Evolutionary conservation across 2,329 filamentous ascomycete genomes (phyloP).

Genomic region (Colletotrichum brevisporum): DNA sequence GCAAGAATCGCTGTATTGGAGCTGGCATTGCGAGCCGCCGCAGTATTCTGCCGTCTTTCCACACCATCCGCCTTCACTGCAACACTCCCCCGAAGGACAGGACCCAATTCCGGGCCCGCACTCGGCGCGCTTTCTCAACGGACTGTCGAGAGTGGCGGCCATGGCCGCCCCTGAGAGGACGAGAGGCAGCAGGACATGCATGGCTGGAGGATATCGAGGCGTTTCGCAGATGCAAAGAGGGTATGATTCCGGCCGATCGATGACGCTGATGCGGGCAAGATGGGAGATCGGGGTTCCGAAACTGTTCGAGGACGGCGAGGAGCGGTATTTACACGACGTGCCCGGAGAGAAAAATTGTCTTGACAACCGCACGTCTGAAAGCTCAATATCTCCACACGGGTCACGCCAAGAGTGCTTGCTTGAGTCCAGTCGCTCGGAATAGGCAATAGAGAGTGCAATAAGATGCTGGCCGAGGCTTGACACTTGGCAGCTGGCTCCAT

Average conservation of each 20-base stretch:
- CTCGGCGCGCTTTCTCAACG: slow-evolving; percentile 40
- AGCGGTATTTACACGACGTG: slow-evolving; percentile 36
- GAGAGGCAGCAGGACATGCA: slow-evolving; percentile 35
- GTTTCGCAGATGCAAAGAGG: slow-evolving; percentile 23
- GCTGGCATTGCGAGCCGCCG: slow-evolving; percentile 54
- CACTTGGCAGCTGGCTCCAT: slow-evolving; percentile 31
- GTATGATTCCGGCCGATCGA: slow-evolving; percentile 36
- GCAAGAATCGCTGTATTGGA: slow-evolving; percentile 57
- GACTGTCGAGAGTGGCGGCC: slow-evolving; percentile 34
- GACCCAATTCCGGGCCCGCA: slow-evolving; percentile 54
- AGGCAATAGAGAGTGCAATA: slow-evolving; percentile 1
- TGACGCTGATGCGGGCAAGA: slow-evolving; percentile 29
- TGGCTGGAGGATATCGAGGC: slow-evolving; percentile 21
- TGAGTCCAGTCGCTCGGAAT: slow-evolving; percentile 15
- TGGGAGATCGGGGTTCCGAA: slow-evolving; percentile 10
- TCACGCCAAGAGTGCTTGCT: slow-evolving; percentile 26
- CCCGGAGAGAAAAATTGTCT: background rate
- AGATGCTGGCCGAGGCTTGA: slow-evolving; percentile 3
- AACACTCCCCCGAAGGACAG: slow-evolving; percentile 52
- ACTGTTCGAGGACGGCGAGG: slow-evolving; percentile 10
- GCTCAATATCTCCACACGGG: background rate
- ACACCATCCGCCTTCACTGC: slow-evolving; percentile 55
- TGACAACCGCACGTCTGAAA: background rate
- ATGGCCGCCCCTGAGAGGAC: slow-evolving; percentile 35
- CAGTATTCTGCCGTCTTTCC: slow-evolving; percentile 53